Evolutionary conservation across 768 basidiomycete species (phyloP), one percentile per base, ranked within the genome.

Genomic region (Fibroporia radiculosa): DNA sequence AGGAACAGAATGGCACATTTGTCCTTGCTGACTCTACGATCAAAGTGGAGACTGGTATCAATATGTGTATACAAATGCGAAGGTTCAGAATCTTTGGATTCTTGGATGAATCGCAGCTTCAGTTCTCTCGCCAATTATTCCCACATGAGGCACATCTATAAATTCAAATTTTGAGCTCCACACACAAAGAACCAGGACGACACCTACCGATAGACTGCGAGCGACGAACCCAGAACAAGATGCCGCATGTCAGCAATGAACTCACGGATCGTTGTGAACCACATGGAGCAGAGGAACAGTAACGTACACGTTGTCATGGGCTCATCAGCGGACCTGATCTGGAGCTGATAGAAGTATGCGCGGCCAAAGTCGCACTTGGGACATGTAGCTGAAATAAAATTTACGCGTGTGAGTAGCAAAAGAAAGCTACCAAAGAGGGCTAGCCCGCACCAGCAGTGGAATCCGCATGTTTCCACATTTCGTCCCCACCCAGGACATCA

Each of bases 281-380:
- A 27, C 37, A 51, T 26, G 42, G 42, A 12, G 25, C 23, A 45
- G n/a, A 48, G 40, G 13, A 42, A 41, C n/a, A 14, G 14, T 20
- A 29, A 55, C 66, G 55, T 56, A 70, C 67, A 69, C 18, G 67
- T 69, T 10, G 86, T 91, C 89, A 91, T 92, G 13, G 87, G 88
- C 57, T 93, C 90, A 58, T 92, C 90, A 0, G 89, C 91, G 54
- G 89, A 93, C 35, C 95, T 70, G 49, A 97, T 99, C 62, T 99
- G 96, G 12, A 98, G 70, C 68, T 97, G 93, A 60, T 93, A 89
- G 66, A 88, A 99, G 64, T 93, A 97, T 3, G 95, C 93, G 38
- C 81, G 69, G 36, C 77, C 72, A 59, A 83, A 71, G 58, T 93
- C 93, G 62, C 95, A 99, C 54, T 92, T 91, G 7, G 71, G 72